Evolutionary conservation across 768 basidiomycete species (phyloP), one percentile per base, ranked within the genome.

Genomic region (Agrocybe pediades): DNA sequence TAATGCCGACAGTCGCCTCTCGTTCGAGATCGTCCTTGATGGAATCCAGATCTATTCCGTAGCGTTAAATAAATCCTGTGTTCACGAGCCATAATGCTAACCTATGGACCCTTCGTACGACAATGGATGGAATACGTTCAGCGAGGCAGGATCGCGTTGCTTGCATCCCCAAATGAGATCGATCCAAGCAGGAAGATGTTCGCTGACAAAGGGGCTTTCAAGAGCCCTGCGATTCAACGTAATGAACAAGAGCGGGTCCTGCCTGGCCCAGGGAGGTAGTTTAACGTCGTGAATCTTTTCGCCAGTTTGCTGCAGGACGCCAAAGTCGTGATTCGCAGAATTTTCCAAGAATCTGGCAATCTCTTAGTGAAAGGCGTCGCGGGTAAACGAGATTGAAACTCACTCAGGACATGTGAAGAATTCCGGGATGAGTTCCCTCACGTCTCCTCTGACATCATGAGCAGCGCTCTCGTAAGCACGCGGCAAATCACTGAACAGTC

Each of bases 51-150:
- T 97, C 95, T 90, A 47, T n/a, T n/a, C n/a, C n/a, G n/a, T n/a
- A n/a, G n/a, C n/a, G n/a, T n/a, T n/a, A n/a, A n/a, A n/a, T n/a
- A n/a, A n/a, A n/a, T n/a, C n/a, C n/a, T n/a, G n/a, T n/a, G n/a
- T n/a, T n/a, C n/a, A n/a, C n/a, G n/a, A n/a, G n/a, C n/a, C n/a
- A n/a, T n/a, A 40, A 29, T 26, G 50, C 74, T 17, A 53, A 85
- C 90, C 87, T 56, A 96, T 89, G 0, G 91, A 87, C 3, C 94
- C 93, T 61, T 95, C 93, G 62, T 97, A 97, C 15, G 92, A 95
- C 29, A 97, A 72, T 0, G 95, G 95, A 68, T 97, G 95, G 74
- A 92, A 97, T 6, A 87, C 89, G 61, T 97, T 98, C 54, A 87
- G 70, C 0, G 88, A 82, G 6, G 80, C 81, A 0, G 82, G 74